Percentiles rank a stretch among this genome's conserved stretches.
These are phyloP conservation scores for Citrus unshiu DNA, from an alignment of 345 rosid species.

Conservation along the genomic window DNA sequence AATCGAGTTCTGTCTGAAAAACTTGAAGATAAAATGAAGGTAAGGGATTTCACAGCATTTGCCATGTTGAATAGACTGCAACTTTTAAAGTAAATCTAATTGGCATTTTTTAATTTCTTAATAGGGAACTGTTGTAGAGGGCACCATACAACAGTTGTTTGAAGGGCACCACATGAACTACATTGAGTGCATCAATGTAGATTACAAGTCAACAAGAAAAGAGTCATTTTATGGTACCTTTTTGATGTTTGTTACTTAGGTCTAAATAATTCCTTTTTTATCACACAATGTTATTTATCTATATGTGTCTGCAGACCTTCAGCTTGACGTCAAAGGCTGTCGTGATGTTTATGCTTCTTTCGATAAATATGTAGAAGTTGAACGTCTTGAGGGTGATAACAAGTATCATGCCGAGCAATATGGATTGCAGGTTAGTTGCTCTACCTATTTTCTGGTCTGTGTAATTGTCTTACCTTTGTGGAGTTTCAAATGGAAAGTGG, in stretches of 20 bases:
- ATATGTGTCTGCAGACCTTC: constrained; percentile 61
- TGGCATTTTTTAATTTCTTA: constrained; percentile 6
- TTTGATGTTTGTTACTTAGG: not conserved
- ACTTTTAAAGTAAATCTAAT: not conserved
- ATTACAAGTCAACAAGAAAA: constrained; percentile 88
- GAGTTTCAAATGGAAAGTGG: not conserved
- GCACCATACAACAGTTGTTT: constrained; percentile 91
- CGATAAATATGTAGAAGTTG: constrained; percentile 98
- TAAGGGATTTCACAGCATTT: constrained; percentile 11
- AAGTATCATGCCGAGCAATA: constrained; percentile 88
- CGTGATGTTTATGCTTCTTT: constrained; percentile 94
- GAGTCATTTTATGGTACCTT: constrained; percentile 92
- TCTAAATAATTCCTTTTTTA: not conserved
- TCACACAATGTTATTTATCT: constrained; percentile 7
- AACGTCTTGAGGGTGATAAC: constrained; percentile 95
- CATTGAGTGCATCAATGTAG: constrained; percentile 93
- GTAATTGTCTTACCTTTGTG: not conserved
- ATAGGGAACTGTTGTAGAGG: constrained; percentile 97
- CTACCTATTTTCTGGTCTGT: not conserved
- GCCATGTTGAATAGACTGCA: not conserved
- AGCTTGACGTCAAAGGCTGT: constrained; percentile 98
- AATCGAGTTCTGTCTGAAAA: constrained; percentile 92
- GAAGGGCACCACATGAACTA: constrained; percentile 98
- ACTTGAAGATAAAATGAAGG: constrained; percentile 99
- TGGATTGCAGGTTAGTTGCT: constrained; percentile 79